Percentiles rank a stretch among this genome's conserved stretches.
Evolutionary conservation across 225 moss, liverwort and hornwort genomes (phyloP).

Genomic region (Physcomitrium patens): DNA sequence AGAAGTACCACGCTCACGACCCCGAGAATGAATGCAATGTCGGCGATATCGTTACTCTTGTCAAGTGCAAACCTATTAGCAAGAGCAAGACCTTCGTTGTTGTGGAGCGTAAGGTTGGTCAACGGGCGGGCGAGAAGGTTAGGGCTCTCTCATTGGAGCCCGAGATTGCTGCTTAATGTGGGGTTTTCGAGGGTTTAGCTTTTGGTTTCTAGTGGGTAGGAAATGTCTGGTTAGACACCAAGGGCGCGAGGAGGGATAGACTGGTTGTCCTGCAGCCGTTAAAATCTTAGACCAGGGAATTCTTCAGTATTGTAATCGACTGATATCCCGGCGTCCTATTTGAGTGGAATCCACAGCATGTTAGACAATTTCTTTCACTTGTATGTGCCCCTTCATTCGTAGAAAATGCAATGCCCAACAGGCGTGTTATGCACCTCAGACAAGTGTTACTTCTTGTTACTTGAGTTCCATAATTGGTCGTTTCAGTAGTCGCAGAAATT

Average conservation of each 20-base stretch:
- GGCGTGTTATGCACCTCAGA: no score
- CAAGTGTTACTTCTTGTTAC: no score
- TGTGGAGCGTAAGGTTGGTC: slow-evolving; percentile 51
- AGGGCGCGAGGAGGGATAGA: slow-evolving; percentile 20
- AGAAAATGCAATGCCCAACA: no score
- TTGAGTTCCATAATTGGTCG: no score
- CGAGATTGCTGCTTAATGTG: slow-evolving; percentile 39
- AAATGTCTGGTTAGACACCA: not conserved
- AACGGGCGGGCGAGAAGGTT: slow-evolving; percentile 36
- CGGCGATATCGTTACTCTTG: slow-evolving; percentile 77
- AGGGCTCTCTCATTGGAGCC: slow-evolving; percentile 48
- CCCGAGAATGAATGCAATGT: slow-evolving; percentile 81
- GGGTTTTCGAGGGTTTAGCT: slow-evolving; percentile 12
- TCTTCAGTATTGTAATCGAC: slow-evolving; percentile 1
- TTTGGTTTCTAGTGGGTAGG: not conserved
- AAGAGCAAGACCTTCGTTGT: slow-evolving; percentile 85
- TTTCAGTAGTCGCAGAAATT: no score
- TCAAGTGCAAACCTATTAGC: slow-evolving; percentile 84
- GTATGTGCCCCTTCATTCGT: slow-evolving; percentile 24
- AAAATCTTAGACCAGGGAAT: no score
- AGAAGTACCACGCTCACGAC: slow-evolving; percentile 96
- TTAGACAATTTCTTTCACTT: slow-evolving; percentile 15
- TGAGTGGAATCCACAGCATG: slow-evolving; percentile 19
- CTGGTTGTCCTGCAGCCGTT: no score
- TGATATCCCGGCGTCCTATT: slow-evolving; percentile 15